Base-by-base conservation (phyloP, 192 early-diverging fungal genomes). In the Radiomyces spectabilis region DNA sequence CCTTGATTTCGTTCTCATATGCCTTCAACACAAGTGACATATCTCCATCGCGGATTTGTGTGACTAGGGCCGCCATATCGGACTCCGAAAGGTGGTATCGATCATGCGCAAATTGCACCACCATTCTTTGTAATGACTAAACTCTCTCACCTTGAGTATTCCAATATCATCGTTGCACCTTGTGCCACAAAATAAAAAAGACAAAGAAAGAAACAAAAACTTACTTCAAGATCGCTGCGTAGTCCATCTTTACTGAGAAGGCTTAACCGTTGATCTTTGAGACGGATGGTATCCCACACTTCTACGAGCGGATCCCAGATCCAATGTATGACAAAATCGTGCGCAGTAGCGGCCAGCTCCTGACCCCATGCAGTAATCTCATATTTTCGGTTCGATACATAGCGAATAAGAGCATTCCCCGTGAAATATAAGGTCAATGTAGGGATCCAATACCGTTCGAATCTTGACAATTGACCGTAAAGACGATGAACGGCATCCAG, bases 71-170 rank as follows among this genome's bases (percentile, higher is more conserved):
- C 4, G 57, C 56, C 1, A 87, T 63, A 22, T 87, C 75, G 26
- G 78, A 75, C 9, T 51, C 55, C 16, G 78, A 66, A 39, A 81
- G 62, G 4, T 66, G 29, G 24, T 61, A 62, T 49, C 77, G 50
- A 41, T 75, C 68, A 22, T 53, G 65, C 15, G 78, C 90, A 79
- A 92, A 97, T 1, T 84, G 76, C 19, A 87, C 64, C 5, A 94
- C 89, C 94, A 97, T 97, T 18, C 86, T 72, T 53, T 94, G 91
- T 6, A 97, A 73, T 44, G 88, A 89, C 73, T 83, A 61, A 4
- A 58, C 2, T 31, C 27, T 7, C 4, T 25, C 19, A 30, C 8
- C 6, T 5, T 15, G 32, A 5, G 10, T 25, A 22, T 2, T 0
- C n/a, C 33, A 27, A 40, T 22, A 6, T 25, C 2, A 56, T 31